These are phyloP conservation scores for Kuraishia piskuri DNA, from an alignment of 805 yeast genomes.

Conservation along the genomic window DNA sequence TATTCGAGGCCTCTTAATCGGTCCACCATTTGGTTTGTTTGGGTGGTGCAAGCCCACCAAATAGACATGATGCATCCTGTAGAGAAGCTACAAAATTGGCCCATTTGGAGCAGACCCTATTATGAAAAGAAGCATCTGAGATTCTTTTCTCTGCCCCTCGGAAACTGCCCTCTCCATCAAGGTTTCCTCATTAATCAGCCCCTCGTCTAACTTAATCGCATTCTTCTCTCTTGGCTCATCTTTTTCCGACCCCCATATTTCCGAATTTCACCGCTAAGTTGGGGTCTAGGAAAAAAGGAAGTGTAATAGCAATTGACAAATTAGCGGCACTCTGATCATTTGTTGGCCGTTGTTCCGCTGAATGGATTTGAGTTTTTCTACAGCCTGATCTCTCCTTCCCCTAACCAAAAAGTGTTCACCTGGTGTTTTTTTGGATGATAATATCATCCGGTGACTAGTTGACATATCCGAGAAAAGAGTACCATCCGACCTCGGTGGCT, in stretches of 20 bases:
- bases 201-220: too few species aligned
- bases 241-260: neutral
- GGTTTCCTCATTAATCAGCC: neutral
- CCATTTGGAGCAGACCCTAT: neutral
- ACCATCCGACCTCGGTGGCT: too few species aligned
- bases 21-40: neutral
- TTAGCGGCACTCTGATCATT: too few species aligned
- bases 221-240: too few species aligned
- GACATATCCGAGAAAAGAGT: neutral
- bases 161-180: neutral
- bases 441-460: neutral
- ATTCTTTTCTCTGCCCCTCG: neutral
- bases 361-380: neutral
- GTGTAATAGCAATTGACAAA: too few species aligned
- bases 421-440: too few species aligned
- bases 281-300: too few species aligned
- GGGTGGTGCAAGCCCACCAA: neutral
- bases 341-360: neutral
- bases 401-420: neutral
- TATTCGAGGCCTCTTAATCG: neutral
- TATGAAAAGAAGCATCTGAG: neutral
- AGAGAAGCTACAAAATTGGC: neutral
- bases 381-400: neutral
- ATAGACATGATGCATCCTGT: neutral
- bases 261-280: too few species aligned